phyloP scores from a whole-genome alignment of 208 protist genomes.

The Crithidia thermophila region DNA sequence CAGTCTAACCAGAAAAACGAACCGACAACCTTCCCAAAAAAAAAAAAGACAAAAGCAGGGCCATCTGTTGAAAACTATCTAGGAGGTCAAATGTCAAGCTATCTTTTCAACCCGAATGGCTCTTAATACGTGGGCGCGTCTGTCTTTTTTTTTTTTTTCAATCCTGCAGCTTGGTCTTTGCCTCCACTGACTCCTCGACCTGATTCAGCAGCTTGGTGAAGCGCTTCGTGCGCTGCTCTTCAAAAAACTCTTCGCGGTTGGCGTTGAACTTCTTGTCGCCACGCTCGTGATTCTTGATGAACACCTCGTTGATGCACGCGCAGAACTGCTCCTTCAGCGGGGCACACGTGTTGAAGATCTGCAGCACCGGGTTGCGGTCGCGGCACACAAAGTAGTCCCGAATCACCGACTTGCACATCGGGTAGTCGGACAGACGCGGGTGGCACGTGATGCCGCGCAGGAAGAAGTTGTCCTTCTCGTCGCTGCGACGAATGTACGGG shows the following conservation, averaged over 20 bases:
- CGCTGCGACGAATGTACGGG: constrained; percentile 67
- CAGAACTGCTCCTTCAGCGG: constrained; percentile 89
- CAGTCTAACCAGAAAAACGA: no score
- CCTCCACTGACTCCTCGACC: constrained; percentile 68
- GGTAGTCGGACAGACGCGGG: constrained; percentile 84
- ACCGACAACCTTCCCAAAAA: no score
- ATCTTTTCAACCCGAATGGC: no score
- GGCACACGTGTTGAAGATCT: constrained; percentile 79
- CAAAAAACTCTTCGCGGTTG: constrained; percentile 64
- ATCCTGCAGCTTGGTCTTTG: constrained; percentile 68
- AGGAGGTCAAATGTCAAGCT: no score
- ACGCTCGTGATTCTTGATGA: constrained; percentile 80
- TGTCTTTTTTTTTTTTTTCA: no score
- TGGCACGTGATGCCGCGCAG: constrained; percentile 76
- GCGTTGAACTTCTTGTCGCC: constrained; percentile 84
- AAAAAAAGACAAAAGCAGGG: no score
- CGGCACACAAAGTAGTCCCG: constrained; percentile 87
- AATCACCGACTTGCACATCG: constrained; percentile 81
- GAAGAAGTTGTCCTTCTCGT: constrained; percentile 84
- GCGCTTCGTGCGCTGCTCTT: constrained; percentile 56
- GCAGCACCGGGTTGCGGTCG: constrained; percentile 67
- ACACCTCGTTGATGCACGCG: constrained; percentile 85
- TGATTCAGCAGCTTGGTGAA: constrained; percentile 65
- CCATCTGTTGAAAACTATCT: no score
- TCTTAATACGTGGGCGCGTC: no score